Base-by-base conservation (phyloP, 805 yeast species). In the Ogataea pini region DNA sequence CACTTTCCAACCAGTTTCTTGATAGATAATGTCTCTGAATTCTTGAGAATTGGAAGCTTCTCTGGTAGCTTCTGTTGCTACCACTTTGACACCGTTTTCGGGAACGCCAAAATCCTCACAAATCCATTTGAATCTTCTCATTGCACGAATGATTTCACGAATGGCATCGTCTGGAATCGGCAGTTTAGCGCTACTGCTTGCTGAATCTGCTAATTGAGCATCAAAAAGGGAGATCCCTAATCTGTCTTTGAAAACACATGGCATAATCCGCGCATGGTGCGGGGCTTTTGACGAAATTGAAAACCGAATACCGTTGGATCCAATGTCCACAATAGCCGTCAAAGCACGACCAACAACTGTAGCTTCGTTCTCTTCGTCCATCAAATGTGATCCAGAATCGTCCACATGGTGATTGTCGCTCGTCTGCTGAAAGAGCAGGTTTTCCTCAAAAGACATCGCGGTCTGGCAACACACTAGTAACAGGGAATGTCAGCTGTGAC, bases 81-180 rank as follows among this genome's bases (percentile, higher is more conserved):
- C 83, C 1, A 86, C 83, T 49, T 79, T 69, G 10, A 85, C 87
- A 14, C 83, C 77, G 44, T 74, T 75, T 24, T 65, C 61, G 6
- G 81, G 76, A 1, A 86, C 90, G 19, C 89, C 89, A 59, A 86
- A 86, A 64, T 84, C 89, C 46, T 76, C 80, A 62, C 92, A 86
- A 36, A 85, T 83, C 55, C 78, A 70, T 58, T 79, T 77, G 68
- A 86, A 86, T 56, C 92, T 74, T 52, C 75, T 73, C 79, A 86
- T 77, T 2, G 88, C 84, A 18, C 76, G 71, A 46, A 80, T 73
- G 17, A 85, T 79, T 48, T 84, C 89, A 18, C 63, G 62, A 28
- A 85, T 80, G 3, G 79, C 80, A 36, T 77, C 79, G 3, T 71
- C 68, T 0, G 85, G 85, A 36, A 81, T 81, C 0, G 86, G 85